Evolutionary conservation across 2,329 filamentous ascomycete species (phyloP), one percentile per base, ranked within the genome.

Genomic region (Botrytis cinerea): DNA sequence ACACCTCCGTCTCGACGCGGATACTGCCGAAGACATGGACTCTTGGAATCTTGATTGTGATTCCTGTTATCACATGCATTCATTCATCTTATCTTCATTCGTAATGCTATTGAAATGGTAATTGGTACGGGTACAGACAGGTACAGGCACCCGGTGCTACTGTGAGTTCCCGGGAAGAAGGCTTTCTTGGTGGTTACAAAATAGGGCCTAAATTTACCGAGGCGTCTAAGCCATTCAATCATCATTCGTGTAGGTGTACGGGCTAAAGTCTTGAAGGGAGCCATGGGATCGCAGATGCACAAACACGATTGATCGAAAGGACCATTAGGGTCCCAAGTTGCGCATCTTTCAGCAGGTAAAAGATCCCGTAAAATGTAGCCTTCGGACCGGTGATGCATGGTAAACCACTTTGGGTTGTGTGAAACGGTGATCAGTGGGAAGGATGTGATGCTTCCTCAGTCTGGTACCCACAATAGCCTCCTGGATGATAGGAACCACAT

Each of bases 31-130:
- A 35, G n/a, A 35, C 32, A 20, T 48, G 20, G 25, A 22, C 43
- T 32, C 62, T 32, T 16, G 8, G 25, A 38, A 22, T 25, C 48
- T 54, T n/a, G 48, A 12, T 54, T 54, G 43, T 64, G 40, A 64
- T 64, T 46, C 18, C 38, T 45, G 61, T 20, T 32, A 32, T 64
- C 62, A 35, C 62, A 64, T 64, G 62, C 28, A 35, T 54, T 54
- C 48, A 54, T 48, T 46, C 43, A 48, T 48, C 62, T 64, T 64
- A 64, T 64, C 62, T 64, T 64, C 14, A 64, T 35, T 64, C 61
- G 43, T 64, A 48, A 64, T 48, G 40, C 20, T 25, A 32, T 61
- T 32, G 16, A 46, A 7, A 54, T 16, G 48, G 12, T 16, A 54
- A 54, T 54, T 54, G 25, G 48, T 9, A 54, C 48, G 48, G 16